These are phyloP conservation scores for Chaetomium tenue DNA, from an alignment of 495 filamentous ascomycete genomes.

Conservation along the genomic window DNA sequence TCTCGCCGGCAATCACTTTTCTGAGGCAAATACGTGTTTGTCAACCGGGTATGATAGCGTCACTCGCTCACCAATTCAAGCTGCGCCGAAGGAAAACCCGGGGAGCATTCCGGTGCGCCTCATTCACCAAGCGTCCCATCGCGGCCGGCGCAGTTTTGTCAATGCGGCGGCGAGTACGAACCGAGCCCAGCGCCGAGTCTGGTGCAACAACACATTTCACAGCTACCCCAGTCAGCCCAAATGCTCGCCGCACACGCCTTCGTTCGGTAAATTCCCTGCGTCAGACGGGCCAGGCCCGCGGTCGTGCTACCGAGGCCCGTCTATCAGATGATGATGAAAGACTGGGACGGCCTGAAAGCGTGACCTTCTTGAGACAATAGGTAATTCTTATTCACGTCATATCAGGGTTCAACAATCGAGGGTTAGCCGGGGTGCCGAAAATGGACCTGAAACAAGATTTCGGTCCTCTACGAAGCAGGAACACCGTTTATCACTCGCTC, in stretches of 20 bases:
- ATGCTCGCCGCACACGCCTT: neutral
- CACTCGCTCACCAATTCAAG: too few relatives aligned
- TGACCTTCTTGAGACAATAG: neutral
- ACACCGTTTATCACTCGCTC: neutral
- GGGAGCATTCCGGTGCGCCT: too few relatives aligned
- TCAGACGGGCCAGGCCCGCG: slow-evolving; percentile 5
- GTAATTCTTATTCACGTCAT: neutral
- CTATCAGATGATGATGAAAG: slow-evolving; percentile 17
- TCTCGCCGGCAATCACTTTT: too few relatives aligned
- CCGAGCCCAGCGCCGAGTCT: neutral
- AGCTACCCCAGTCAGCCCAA: neutral
- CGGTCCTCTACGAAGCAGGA: neutral
- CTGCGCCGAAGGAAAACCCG: too few relatives aligned
- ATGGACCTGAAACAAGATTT: neutral
- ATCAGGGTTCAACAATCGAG: neutral
- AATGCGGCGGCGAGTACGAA: neutral
- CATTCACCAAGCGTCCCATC: too few relatives aligned
- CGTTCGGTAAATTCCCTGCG: slow-evolving; percentile 2
- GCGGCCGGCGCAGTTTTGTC: neutral
- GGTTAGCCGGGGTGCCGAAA: neutral
- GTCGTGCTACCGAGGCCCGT: neutral
- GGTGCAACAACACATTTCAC: neutral
- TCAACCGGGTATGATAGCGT: too few relatives aligned
- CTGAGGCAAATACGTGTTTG: too few relatives aligned
- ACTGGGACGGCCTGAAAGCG: neutral